These are phyloP conservation scores for Exophiala alcalophila DNA, from an alignment of 2,329 filamentous ascomycete species.

Conservation along the genomic window DNA sequence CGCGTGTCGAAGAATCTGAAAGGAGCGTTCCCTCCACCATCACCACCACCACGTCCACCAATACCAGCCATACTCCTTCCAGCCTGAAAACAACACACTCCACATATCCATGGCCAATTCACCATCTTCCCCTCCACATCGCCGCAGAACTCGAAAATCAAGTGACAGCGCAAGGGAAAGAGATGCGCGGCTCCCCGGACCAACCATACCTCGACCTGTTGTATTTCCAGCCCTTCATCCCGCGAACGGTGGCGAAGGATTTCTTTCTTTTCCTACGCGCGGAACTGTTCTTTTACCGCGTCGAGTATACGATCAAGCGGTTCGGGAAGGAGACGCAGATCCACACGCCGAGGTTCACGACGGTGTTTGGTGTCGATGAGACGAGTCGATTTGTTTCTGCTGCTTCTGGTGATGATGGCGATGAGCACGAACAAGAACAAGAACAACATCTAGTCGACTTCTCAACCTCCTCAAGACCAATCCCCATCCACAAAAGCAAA, in stretches of 20 bases:
- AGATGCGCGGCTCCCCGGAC: conserved; percentile 64
- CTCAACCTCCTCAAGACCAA: conserved; percentile 35
- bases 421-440: too few relatives aligned
- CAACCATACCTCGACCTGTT: conserved; percentile 69
- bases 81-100: conserved; percentile 41
- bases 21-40: too few relatives aligned
- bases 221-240: conserved; percentile 72
- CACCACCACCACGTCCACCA: too few relatives aligned
- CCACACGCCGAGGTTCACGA: conserved; percentile 59
- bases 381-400: conserved; percentile 61
- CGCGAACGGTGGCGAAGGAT: conserved; percentile 52
- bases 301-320: conserved; percentile 69
- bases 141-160: conserved; percentile 38
- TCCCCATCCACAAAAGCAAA: conserved; percentile 45
- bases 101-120: conserved; percentile 54
- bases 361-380: conserved; percentile 61
- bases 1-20: conserved; percentile 24
- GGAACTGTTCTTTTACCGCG: conserved; percentile 73
- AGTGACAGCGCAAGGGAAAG: conserved; percentile 50
- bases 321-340: conserved; percentile 62
- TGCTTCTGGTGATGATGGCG: conserved; percentile 3
- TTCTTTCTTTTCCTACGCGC: conserved; percentile 69
- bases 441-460: conserved; percentile 16
- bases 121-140: conserved; percentile 47
- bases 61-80: too few relatives aligned